phyloP scores from a whole-genome alignment of 352 stramenopile species.

The Globisporangium nodosum region DNA sequence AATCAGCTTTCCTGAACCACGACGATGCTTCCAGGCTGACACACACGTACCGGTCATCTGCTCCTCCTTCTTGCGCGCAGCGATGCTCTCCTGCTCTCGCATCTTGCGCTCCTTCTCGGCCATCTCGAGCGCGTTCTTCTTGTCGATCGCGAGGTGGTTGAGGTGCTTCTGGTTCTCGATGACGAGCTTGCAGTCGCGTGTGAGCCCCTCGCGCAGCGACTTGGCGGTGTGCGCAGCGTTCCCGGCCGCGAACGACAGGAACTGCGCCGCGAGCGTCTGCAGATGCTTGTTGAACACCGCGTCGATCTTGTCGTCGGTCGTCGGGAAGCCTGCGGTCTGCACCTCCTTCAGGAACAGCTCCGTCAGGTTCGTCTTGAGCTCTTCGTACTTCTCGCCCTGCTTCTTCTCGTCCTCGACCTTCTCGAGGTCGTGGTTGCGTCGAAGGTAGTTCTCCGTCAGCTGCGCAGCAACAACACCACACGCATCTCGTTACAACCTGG shows the following conservation, averaged over 20 bases:
- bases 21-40: not conserved
- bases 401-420: slow-evolving; percentile 52
- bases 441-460: slow-evolving; percentile 64
- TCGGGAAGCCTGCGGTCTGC: slow-evolving; percentile 46
- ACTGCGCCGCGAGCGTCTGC: slow-evolving; percentile 53
- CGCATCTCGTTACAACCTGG: not conserved
- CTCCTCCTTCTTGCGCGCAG: slow-evolving; percentile 46
- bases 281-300: slow-evolving; percentile 47
- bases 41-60: slow-evolving; percentile 47
- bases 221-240: slow-evolving; percentile 41
- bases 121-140: slow-evolving; percentile 48
- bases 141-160: slow-evolving; percentile 61
- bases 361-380: slow-evolving; percentile 43
- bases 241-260: slow-evolving; percentile 42
- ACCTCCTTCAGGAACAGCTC: slow-evolving; percentile 53
- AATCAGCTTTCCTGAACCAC: not conserved
- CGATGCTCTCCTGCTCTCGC: slow-evolving; percentile 48
- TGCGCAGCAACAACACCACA: slow-evolving; percentile 17
- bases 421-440: slow-evolving; percentile 56
- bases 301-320: slow-evolving; percentile 60
- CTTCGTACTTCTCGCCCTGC: slow-evolving; percentile 59
- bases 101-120: slow-evolving; percentile 54
- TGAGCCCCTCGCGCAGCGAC: slow-evolving; percentile 48
- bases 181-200: slow-evolving; percentile 42
- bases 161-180: slow-evolving; percentile 75